Base-by-base conservation (phyloP, 2,329 filamentous ascomycete species). In the Neophaeococcomyces aloes region DNA sequence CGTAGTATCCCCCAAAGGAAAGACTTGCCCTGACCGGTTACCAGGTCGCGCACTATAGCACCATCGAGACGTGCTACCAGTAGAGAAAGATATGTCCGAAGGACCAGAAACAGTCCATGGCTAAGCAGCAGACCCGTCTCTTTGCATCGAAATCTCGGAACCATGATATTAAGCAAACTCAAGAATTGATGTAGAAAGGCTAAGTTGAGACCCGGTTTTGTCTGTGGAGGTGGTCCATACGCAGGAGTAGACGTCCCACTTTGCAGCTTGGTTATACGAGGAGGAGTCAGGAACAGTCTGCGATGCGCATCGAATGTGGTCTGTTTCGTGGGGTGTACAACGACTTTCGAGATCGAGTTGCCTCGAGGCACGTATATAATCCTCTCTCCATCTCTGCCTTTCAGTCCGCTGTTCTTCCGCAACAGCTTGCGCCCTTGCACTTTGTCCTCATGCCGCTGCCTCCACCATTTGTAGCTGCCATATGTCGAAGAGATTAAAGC, bases 111-210 rank as follows among this genome's bases (percentile, higher is more conserved):
- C 23, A 86, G 71, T 14, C 85, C 83, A 58, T 98, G 91, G 57
- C 87, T 91, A 49, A 94, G 65, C 23, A 98, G 70, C 50, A 98
- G 67, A 1, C 88, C 89, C 0, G 89, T 88, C 67, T 96, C 91
- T 62, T 98, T 98, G 62, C 87, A 94, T 13, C 82, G 82, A 83
- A 89, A 94, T 50, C 89, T 73, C 4, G 91, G 91, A 49, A 98
- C 84, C 86, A 96, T 94, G 59, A 98, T 96, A 65, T 87, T 95
- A 67, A 96, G 78, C 43, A 98, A 68, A 58, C 89, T 95, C 40
- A 96, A 72, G 56, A 98, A 96, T 64, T 98, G 91, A 61, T 98
- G 91, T 42, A 98, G 65, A 57, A 98, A 98, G 8, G 91, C 91
- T 46, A 98, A 72, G 59, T 98, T 98, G 30, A 98, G 68, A 0